A percentile compares a stretch with the other conserved stretches of the same genome.
Evolutionary conservation across 164 flowering plant genomes (phyloP).

Genomic region (Magnolia sinica): DNA sequence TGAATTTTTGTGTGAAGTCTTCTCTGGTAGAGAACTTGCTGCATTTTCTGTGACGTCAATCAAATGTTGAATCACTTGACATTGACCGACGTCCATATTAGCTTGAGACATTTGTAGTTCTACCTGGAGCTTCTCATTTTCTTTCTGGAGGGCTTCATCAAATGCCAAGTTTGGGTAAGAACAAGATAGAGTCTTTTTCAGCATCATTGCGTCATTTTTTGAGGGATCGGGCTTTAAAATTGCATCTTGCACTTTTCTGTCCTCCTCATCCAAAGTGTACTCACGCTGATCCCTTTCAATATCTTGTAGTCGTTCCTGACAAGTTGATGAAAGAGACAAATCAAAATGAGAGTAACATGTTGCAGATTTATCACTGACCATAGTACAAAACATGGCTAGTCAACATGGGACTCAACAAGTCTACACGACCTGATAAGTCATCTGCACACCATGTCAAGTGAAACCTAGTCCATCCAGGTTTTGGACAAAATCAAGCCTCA

Average conservation of each 20-base stretch:
- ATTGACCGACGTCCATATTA: constrained; percentile 61
- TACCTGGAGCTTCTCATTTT: constrained; percentile 79
- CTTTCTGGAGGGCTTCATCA: constrained; percentile 63
- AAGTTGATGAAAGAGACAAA: constrained; percentile 2
- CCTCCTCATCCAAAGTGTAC: constrained; percentile 91
- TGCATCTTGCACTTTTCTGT: constrained; percentile 60
- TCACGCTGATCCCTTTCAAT: constrained; percentile 88
- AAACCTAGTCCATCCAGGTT: too few relatives aligned
- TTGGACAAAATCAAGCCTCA: too few relatives aligned
- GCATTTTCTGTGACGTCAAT: constrained; percentile 70
- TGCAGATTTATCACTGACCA: too few relatives aligned
- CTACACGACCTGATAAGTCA: too few relatives aligned
- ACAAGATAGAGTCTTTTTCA: constrained; percentile 84
- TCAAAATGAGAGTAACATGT: neutral
- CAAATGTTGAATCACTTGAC: constrained; percentile 80
- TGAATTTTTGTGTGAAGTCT: constrained; percentile 39
- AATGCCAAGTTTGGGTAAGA: constrained; percentile 75
- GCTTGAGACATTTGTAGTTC: constrained; percentile 83
- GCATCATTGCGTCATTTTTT: constrained; percentile 39
- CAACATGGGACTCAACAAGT: too few relatives aligned
- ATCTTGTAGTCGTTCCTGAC: constrained; percentile 76
- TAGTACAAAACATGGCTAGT: too few relatives aligned
- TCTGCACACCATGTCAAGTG: too few relatives aligned
- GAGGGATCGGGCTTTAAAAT: constrained; percentile 68
- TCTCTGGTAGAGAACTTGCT: constrained; percentile 40